Evolutionary conservation across 805 yeast genomes (phyloP).

Genomic region (Kluyveromyces starmeri): DNA sequence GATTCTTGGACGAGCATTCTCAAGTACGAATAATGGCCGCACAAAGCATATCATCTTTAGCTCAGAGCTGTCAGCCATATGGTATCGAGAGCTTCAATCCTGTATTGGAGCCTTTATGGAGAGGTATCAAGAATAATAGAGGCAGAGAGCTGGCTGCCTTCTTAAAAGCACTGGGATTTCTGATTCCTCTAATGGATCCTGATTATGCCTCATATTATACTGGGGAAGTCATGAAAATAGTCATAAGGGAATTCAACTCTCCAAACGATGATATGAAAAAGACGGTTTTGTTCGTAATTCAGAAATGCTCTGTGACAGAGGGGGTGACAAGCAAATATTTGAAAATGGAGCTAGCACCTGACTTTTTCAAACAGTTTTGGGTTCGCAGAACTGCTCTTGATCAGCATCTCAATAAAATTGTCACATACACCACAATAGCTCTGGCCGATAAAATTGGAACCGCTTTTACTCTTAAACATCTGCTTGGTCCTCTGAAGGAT

Average conservation of each 20-base stretch:
- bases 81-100: constrained; percentile 84
- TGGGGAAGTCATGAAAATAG: constrained; percentile 56
- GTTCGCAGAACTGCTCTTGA: constrained; percentile 71
- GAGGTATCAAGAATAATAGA: constrained; percentile 64
- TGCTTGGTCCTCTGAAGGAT: constrained; percentile 60
- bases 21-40: constrained; percentile 67
- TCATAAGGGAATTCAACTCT: constrained; percentile 63
- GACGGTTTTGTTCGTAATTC: constrained; percentile 60
- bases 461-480: constrained; percentile 45
- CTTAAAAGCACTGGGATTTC: constrained; percentile 64
- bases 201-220: constrained; percentile 77
- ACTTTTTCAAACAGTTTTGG: constrained; percentile 73
- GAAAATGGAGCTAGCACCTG: constrained; percentile 43
- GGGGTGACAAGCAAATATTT: constrained; percentile 45
- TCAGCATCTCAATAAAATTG: constrained; percentile 44
- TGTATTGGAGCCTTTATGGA: constrained; percentile 70
- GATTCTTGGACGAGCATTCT: constrained; percentile 57
- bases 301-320: constrained; percentile 53
- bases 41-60: constrained; percentile 59
- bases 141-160: constrained; percentile 73
- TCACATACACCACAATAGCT: constrained; percentile 62
- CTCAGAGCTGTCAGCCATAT: constrained; percentile 76
- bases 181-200: constrained; percentile 79
- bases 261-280: constrained; percentile 85
- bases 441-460: constrained; percentile 64